Conservation (phyloP, 2,329 filamentous ascomycete species). For the Daldinia sp. region DNA sequence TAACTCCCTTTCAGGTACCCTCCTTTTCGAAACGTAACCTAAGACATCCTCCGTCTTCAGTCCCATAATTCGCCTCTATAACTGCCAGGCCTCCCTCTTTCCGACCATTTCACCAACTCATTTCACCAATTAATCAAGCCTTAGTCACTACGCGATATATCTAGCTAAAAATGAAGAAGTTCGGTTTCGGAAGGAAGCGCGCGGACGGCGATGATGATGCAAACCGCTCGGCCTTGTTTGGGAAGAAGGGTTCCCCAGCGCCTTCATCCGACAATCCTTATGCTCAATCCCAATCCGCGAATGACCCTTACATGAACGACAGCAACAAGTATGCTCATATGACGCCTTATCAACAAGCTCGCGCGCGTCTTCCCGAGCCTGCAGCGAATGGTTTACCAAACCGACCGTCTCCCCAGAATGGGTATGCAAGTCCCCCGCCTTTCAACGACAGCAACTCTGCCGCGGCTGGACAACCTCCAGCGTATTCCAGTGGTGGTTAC, state of each 20-base stretch:
- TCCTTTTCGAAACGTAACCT: constrained; percentile 42
- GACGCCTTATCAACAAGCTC: constrained; percentile 57
- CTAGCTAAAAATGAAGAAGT: constrained; percentile 63
- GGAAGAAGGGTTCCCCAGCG: constrained; percentile 61
- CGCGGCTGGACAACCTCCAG: constrained; percentile 49
- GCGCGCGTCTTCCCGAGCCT: constrained; percentile 47
- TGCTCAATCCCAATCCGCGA: constrained; percentile 56
- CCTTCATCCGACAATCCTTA: constrained; percentile 64
- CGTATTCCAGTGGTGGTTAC: constrained; percentile 46
- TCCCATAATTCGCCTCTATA: constrained; percentile 34
- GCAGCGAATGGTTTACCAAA: constrained; percentile 49
- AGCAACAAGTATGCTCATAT: constrained; percentile 53
- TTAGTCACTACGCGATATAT: background rate
- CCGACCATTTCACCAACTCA: constrained; percentile 5
- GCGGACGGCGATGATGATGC: constrained; percentile 58
- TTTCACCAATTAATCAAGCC: constrained; percentile 18
- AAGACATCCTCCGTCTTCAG: constrained; percentile 36
- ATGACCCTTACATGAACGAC: constrained; percentile 63
- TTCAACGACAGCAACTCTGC: constrained; percentile 41
- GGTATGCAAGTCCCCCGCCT: constrained; percentile 39
- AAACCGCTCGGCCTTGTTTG: constrained; percentile 61
- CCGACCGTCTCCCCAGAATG: constrained; percentile 48
- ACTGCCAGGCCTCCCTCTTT: constrained; percentile 18
- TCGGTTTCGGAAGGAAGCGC: constrained; percentile 65
- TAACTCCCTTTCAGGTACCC: constrained; percentile 17